Base-by-base conservation (phyloP, 306 rosid genomes). In the Prunus campanulata region DNA sequence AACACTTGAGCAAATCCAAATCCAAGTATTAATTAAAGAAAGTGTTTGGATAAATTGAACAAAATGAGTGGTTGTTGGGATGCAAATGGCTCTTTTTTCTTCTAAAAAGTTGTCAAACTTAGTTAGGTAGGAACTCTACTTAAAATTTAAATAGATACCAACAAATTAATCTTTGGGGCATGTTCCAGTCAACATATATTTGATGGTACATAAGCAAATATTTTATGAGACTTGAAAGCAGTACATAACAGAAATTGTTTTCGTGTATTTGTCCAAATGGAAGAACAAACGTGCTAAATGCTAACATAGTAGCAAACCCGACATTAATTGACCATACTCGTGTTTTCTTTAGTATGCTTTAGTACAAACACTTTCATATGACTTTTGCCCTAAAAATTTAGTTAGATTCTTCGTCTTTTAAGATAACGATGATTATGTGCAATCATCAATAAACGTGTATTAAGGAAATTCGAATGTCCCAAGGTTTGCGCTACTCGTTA, bases 1-100 rank as follows among this genome's bases (percentile, higher is more conserved):
- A 54, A 48, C 60, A 70, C 64, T 46, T 19, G 66, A 79, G 44
- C 68, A 79, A 79, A 79, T 79, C 60, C 68, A 79, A 79, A 79
- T 79, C 60, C 59, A 35, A 19, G 22, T 13, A 47, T 62, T 24
- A 32, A 48, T 7, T 44, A 68, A 20, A 20, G 16, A 3, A 42
- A 20, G 20, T 51, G 25, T 10, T 19, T 30, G 22, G 50, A 75
- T 64, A 64, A 49, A 29, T 42, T 63, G 49, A 64, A 14, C 46
- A 44, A 44, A 60, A 44, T 30, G 47, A 55, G 10, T 30, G 71
- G 78, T 69, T 30, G 79, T 60, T 63, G 49, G 63, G 80, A 70
- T 20, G 77, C 62, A 69, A 15, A 61, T 48, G 39, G 29, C 10
- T 63, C 27, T 0, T 13, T 44, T 19, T 9, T 14, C 60, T 66